Percentiles rank a stretch among this genome's conserved stretches.
phyloP scores from a whole-genome alignment of 108 stramenopile species.

The Poteriospumella lacustris region DNA sequence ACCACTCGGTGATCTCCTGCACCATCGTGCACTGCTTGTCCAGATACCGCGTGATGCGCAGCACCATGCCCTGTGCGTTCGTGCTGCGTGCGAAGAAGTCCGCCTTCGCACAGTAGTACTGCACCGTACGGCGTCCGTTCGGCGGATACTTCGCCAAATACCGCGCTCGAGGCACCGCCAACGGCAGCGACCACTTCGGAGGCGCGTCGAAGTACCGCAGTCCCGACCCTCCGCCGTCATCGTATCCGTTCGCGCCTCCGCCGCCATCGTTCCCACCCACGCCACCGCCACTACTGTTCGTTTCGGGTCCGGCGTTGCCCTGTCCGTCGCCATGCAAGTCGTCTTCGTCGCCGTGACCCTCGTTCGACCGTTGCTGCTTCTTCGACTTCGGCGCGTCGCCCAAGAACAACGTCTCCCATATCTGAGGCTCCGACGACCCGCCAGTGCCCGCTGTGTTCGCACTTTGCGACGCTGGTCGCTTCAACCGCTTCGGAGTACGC shows the following conservation, averaged over 20 bases:
- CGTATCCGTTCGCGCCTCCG: neutral
- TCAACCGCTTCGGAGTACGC: too few relatives aligned
- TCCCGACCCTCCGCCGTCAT: neutral
- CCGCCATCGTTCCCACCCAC: neutral
- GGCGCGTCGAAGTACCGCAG: slow-evolving; percentile 48
- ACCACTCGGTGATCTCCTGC: slow-evolving; percentile 53
- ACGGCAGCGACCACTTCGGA: slow-evolving; percentile 48
- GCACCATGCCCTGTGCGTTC: slow-evolving; percentile 58
- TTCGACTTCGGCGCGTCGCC: too few relatives aligned
- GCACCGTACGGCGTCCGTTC: slow-evolving; percentile 47
- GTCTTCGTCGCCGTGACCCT: too few relatives aligned
- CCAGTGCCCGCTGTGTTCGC: too few relatives aligned
- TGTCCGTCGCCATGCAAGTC: too few relatives aligned
- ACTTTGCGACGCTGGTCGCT: too few relatives aligned
- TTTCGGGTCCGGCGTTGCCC: too few relatives aligned
- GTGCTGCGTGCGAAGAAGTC: slow-evolving; percentile 57
- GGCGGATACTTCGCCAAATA: slow-evolving; percentile 53
- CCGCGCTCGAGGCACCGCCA: slow-evolving; percentile 38
- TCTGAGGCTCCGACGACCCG: too few relatives aligned
- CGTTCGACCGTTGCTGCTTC: too few relatives aligned
- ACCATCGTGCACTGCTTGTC: slow-evolving; percentile 51
- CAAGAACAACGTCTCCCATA: too few relatives aligned
- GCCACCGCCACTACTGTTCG: too few relatives aligned
- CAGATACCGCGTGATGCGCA: slow-evolving; percentile 49
- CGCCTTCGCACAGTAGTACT: slow-evolving; percentile 55